Evolutionary conservation across 2,329 filamentous ascomycete species (phyloP).

Genomic region (Sporothrix dimorphospora): DNA sequence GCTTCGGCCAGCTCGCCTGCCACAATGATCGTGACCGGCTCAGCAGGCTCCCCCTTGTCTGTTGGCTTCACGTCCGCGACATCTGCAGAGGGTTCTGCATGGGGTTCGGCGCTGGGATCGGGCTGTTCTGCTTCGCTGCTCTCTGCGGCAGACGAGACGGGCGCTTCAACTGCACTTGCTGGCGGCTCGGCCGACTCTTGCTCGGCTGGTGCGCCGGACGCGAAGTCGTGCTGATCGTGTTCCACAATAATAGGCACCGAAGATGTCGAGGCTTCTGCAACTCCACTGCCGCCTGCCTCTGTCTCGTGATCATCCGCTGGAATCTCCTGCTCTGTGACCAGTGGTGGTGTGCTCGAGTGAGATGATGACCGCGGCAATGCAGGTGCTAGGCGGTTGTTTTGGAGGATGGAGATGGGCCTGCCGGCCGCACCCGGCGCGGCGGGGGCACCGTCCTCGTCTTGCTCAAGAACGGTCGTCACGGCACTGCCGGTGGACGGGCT

Average conservation of each 20-base stretch:
- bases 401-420: constrained; percentile 12
- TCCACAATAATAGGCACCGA: constrained; percentile 49
- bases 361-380: not conserved
- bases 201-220: not conserved
- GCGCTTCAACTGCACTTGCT: constrained; percentile 32
- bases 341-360: not conserved
- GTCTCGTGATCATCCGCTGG: constrained; percentile 54
- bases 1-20: constrained; percentile 14
- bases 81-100: not conserved
- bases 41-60: not conserved
- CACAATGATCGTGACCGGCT: constrained; percentile 5
- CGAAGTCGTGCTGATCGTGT: constrained; percentile 33
- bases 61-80: not conserved
- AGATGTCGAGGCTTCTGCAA: constrained; percentile 34
- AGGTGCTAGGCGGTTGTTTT: not conserved
- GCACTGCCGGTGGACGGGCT: constrained; percentile 78
- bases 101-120: not conserved
- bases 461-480: constrained; percentile 80
- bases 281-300: constrained; percentile 40
- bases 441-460: constrained; percentile 66
- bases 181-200: not conserved
- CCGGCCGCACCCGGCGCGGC: not conserved
- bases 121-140: not conserved
- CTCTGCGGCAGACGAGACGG: not conserved
- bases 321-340: constrained; percentile 48